Evolutionary conservation across 2,329 filamentous ascomycete genomes (phyloP), one percentile per base, ranked within the genome.

Genomic region (Davidsoniella eucalypti): DNA sequence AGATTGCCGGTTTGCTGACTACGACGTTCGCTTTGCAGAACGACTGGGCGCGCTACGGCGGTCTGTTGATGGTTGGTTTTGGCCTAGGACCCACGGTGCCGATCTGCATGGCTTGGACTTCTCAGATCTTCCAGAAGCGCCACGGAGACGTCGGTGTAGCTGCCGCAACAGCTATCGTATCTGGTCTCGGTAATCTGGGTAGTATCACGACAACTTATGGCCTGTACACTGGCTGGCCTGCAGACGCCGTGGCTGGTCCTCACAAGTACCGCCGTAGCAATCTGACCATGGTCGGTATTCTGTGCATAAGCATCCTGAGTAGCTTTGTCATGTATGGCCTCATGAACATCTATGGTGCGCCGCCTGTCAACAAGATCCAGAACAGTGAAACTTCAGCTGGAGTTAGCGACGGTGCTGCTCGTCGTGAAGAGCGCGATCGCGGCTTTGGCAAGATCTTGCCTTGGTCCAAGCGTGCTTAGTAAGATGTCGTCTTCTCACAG

Each of bases 101-200:
- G 9, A 90, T 90, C 59, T 90, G 84, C 63, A 94, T 94, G 87
- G 82, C 87, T 36, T 94, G 87, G 87, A 87, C 84, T 29, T 85
- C 80, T 55, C 84, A 94, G 65, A 82, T 94, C 60, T 94, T 94
- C 69, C 87, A 94, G 66, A 75, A 76, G 29, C 82, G 87, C 10
- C 87, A 94, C 60, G 86, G 87, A 44, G 87, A 94, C 64, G 85
- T 94, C 18, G 87, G 87, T 50, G 87, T 94, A 5, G 87, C 87
- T 3, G 83, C 87, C 12, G 87, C 87, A 0, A 79, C 83, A 1
- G 87, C 87, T 2, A 71, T 94, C 9, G 87, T 94, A 1, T 92
- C 85, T 0, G 87, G 87, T 1, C 70, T 93, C 38, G 87, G 87
- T 0, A 94, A 94, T 59, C 69, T 93, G 16, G 87, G 87, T 26